Base-by-base conservation (phyloP, 192 early-diverging fungal species). In the Umbelopsis vinacea region DNA sequence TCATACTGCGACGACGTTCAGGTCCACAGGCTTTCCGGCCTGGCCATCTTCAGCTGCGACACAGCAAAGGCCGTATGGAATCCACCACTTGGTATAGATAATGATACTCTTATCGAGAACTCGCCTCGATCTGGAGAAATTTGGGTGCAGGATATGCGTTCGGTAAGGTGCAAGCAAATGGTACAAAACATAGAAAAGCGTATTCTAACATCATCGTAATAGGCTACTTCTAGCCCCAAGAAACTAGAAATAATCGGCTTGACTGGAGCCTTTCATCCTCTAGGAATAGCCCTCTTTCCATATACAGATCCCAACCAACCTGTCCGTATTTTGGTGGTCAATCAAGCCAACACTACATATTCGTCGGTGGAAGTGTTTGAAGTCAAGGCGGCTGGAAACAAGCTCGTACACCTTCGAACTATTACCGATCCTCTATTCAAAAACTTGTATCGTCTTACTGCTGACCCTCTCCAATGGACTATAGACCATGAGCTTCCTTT, bases 1-100 rank as follows among this genome's bases (percentile, higher is more conserved):
- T 37, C 69, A 4, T 70, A 70, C 24, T 70, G 69, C 48, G 69
- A 70, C 50, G 69, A 70, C 33, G 69, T 70, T 24, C 47, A 52
- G 10, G 33, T 70, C 23, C 50, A 52, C 48, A 46, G 17, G 10
- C 50, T 4, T 0, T 52, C 69, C 15, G 69, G 69, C 9, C 26
- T 70, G 24, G 69, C 69, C 22, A 50, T 70, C 50, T 48, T 70
- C 48, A 52, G 48, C 50, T 70, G 69, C 26, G 69, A 70, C 48
- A 50, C 69, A 7, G 48, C 48, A 6, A 50, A 54, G 35, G 50
- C 48, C 9, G 22, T 70, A 0, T 70, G 69, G 69, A 48, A 70
- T 17, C 69, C 69, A 17, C 50, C 53, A 40, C 33, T 70, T 11
- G 69, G 69, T 40, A 52, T 70, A 24, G 47, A 70, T 11, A 46